phyloP scores from a whole-genome alignment of 163 green algal genomes.

The Prototheca cutis region DNA sequence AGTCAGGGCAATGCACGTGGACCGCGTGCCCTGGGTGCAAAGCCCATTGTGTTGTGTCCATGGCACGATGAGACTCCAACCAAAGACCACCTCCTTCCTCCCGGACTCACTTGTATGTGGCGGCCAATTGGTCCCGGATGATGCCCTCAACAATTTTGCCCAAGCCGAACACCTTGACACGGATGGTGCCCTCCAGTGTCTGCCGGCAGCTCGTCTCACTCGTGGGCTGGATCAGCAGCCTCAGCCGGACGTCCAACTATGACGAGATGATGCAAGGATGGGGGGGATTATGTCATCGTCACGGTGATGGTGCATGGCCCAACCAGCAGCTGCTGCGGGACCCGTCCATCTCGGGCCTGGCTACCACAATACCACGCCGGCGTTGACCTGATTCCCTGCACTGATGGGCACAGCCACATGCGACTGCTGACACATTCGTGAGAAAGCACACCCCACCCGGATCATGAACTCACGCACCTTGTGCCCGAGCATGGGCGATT shows the following conservation, averaged over 20 bases:
- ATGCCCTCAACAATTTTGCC: conserved; percentile 19
- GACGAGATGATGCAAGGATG: neutral
- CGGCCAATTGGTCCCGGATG: conserved; percentile 9
- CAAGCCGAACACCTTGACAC: conserved; percentile 16
- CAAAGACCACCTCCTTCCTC: neutral
- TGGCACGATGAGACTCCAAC: too few relatives aligned
- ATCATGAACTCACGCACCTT: conserved; percentile 15
- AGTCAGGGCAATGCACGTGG: too few relatives aligned
- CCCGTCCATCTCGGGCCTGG: too few relatives aligned
- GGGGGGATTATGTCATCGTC: too few relatives aligned
- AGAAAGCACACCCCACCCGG: too few relatives aligned
- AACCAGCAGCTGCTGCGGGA: too few relatives aligned
- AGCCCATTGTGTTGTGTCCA: too few relatives aligned
- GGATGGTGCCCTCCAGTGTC: conserved; percentile 14
- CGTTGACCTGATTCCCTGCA: neutral
- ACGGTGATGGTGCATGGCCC: too few relatives aligned
- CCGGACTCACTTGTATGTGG: conserved; percentile 6
- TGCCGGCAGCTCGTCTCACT: neutral
- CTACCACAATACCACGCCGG: too few relatives aligned
- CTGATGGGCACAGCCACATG: neutral
- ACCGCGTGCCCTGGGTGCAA: too few relatives aligned
- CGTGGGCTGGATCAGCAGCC: neutral
- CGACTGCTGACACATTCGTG: too few relatives aligned
- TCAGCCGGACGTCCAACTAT: neutral
- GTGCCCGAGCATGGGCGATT: conserved; percentile 14